Percentiles rank a stretch among this genome's conserved stretches.
These are phyloP conservation scores for Exutisphaerella laricina DNA, from an alignment of 2,329 filamentous ascomycete species.

Conservation along the genomic window DNA sequence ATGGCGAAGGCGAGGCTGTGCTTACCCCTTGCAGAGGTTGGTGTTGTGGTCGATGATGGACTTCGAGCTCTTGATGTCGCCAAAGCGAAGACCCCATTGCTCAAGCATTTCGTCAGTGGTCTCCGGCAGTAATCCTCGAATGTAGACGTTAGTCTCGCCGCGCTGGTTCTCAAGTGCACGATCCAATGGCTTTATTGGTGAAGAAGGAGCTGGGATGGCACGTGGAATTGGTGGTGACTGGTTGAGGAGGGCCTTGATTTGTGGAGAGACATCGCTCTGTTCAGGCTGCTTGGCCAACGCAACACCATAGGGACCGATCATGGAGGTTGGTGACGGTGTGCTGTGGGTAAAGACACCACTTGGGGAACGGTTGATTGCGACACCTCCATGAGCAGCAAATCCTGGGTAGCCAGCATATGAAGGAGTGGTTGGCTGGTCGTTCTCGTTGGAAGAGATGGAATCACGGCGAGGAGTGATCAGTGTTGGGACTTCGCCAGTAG, in stretches of 20 bases:
- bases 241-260: conserved; percentile 45
- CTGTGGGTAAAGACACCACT: conserved; percentile 45
- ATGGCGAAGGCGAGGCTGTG: conserved; percentile 7
- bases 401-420: conserved; percentile 39
- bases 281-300: conserved; percentile 33
- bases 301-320: conserved; percentile 42
- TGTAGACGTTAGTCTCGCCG: conserved; percentile 97
- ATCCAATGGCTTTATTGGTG: conserved; percentile 82
- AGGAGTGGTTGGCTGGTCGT: conserved; percentile 47
- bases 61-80: conserved; percentile 92
- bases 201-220: conserved; percentile 83
- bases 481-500: conserved; percentile 45
- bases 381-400: conserved; percentile 34
- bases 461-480: conserved; percentile 49
- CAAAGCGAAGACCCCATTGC: conserved; percentile 79
- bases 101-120: conserved; percentile 88
- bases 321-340: conserved; percentile 47
- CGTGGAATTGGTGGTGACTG: conserved; percentile 78
- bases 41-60: conserved; percentile 95
- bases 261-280: conserved; percentile 39
- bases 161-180: conserved; percentile 92
- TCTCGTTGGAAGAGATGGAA: conserved; percentile 49
- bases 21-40: conserved; percentile 91
- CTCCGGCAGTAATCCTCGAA: conserved; percentile 88
- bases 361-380: conserved; percentile 47